phyloP scores from a whole-genome alignment of 176 grass and related monocot species.

The Stipa capillata region DNA sequence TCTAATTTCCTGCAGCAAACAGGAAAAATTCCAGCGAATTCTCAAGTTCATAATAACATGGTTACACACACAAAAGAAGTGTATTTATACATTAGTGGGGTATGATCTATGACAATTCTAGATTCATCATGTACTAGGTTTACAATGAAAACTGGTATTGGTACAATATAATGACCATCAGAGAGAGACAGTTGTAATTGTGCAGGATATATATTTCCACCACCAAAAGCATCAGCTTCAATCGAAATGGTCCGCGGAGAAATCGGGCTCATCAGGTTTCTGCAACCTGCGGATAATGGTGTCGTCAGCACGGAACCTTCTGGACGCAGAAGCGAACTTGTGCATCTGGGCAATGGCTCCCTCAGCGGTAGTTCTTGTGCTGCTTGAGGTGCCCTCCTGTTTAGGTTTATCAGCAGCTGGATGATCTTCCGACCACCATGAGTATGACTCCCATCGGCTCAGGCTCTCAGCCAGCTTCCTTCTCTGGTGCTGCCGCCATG shows the following conservation, averaged over 20 bases:
- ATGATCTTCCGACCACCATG: slow-evolving; percentile 46
- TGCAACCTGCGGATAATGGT: slow-evolving; percentile 40
- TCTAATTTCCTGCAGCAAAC: not conserved
- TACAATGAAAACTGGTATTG: not conserved
- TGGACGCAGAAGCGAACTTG: slow-evolving; percentile 58
- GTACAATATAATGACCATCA: not conserved
- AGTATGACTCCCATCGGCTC: slow-evolving; percentile 55
- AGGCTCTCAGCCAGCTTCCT: slow-evolving; percentile 69
- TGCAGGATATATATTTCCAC: not conserved
- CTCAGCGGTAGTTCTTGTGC: slow-evolving; percentile 6
- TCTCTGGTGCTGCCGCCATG: slow-evolving; percentile 72
- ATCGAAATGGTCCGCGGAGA: slow-evolving; percentile 77
- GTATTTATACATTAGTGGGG: not conserved
- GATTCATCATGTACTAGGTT: not conserved
- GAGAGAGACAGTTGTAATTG: not conserved
- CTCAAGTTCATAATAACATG: not conserved
- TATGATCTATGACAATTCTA: not conserved
- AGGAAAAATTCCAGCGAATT: not conserved
- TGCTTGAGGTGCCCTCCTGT: slow-evolving; percentile 26
- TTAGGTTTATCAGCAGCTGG: slow-evolving; percentile 17
- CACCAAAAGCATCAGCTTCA: slow-evolving; percentile 30
- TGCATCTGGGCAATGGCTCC: slow-evolving; percentile 38
- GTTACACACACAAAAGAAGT: not conserved
- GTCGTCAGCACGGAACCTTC: slow-evolving; percentile 46
- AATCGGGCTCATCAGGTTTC: slow-evolving; percentile 91